Percentiles rank a stretch among this genome's conserved stretches.
Evolutionary conservation across 352 stramenopile genomes (phyloP).

Genomic region (Pythium volutum): DNA sequence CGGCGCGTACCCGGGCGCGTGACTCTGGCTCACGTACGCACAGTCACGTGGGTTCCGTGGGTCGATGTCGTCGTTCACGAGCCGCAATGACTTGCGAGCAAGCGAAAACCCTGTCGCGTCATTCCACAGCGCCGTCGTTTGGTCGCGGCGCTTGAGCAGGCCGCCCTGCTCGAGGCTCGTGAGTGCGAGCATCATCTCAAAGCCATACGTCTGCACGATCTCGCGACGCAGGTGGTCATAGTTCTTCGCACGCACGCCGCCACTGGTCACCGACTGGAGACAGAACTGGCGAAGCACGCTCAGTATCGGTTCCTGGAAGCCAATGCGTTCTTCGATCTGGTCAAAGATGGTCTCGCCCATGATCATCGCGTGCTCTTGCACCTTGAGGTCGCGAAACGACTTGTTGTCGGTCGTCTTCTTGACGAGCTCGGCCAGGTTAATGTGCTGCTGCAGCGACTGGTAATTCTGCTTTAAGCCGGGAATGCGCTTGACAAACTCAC

Average conservation of each 20-base stretch:
- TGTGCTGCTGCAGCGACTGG: slow-evolving; percentile 96
- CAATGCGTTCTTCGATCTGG: slow-evolving; percentile 94
- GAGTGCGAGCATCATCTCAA: slow-evolving; percentile 92
- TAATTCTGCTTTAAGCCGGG: slow-evolving; percentile 92
- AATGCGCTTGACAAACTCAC: slow-evolving; percentile 98
- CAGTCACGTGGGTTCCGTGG: slow-evolving; percentile 93
- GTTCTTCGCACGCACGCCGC: slow-evolving; percentile 92
- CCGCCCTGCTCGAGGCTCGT: slow-evolving; percentile 94
- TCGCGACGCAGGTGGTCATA: slow-evolving; percentile 93
- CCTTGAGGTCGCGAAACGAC: slow-evolving; percentile 93
- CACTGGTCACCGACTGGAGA: slow-evolving; percentile 91
- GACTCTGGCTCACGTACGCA: slow-evolving; percentile 86
- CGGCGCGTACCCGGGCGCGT: slow-evolving; percentile 91
- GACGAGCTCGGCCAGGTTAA: slow-evolving; percentile 95
- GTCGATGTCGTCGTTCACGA: slow-evolving; percentile 96
- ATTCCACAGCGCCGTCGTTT: slow-evolving; percentile 61
- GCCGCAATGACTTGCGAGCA: slow-evolving; percentile 87
- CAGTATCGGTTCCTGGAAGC: slow-evolving; percentile 88
- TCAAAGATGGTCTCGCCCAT: slow-evolving; percentile 95
- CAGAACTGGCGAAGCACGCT: slow-evolving; percentile 92
- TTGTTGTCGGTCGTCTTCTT: slow-evolving; percentile 94
- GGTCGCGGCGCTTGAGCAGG: slow-evolving; percentile 86
- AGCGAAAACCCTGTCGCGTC: slow-evolving; percentile 81
- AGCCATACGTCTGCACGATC: slow-evolving; percentile 97
- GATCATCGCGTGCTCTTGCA: slow-evolving; percentile 94